Evolutionary conservation across 768 basidiomycete species (phyloP).

Genomic region (Macrolepiota fuliginosa): DNA sequence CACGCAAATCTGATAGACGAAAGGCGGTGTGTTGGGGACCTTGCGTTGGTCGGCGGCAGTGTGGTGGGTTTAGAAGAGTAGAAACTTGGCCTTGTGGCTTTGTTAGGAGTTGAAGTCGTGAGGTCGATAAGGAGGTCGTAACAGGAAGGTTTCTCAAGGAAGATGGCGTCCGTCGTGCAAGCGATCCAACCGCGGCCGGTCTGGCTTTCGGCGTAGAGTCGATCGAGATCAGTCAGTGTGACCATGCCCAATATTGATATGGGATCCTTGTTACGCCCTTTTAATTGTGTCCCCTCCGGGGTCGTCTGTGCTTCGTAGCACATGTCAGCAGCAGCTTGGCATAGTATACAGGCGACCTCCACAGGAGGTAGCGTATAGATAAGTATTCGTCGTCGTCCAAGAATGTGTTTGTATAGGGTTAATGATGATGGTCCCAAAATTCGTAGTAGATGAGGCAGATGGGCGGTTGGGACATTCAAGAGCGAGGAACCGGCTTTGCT

Average conservation of each 20-base stretch:
- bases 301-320: constrained; percentile 44
- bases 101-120: constrained; percentile 61
- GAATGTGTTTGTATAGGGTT: constrained; percentile 76
- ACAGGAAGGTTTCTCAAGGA: constrained; percentile 73
- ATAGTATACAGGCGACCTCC: constrained; percentile 74
- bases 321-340: constrained; percentile 61
- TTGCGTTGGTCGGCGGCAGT: constrained; percentile 27
- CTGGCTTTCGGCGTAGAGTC: constrained; percentile 52
- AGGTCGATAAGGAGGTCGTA: constrained; percentile 84
- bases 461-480: constrained; percentile 48
- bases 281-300: constrained; percentile 18
- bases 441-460: constrained; percentile 72
- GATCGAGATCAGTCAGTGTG: constrained; percentile 70
- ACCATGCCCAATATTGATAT: constrained; percentile 78
- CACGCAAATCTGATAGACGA: constrained; percentile 72
- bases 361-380: constrained; percentile 81
- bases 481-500: constrained; percentile 20
- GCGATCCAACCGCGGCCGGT: constrained; percentile 80
- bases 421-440: constrained; percentile 77
- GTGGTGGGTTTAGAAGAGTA: constrained; percentile 53
- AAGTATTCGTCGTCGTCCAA: constrained; percentile 71
- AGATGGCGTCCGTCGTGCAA: constrained; percentile 86
- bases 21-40: constrained; percentile 51
- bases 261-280: constrained; percentile 33
- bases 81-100: constrained; percentile 63